Base-by-base conservation (phyloP, 2,329 filamentous ascomycete genomes). In the Fusarium odoratissimum region DNA sequence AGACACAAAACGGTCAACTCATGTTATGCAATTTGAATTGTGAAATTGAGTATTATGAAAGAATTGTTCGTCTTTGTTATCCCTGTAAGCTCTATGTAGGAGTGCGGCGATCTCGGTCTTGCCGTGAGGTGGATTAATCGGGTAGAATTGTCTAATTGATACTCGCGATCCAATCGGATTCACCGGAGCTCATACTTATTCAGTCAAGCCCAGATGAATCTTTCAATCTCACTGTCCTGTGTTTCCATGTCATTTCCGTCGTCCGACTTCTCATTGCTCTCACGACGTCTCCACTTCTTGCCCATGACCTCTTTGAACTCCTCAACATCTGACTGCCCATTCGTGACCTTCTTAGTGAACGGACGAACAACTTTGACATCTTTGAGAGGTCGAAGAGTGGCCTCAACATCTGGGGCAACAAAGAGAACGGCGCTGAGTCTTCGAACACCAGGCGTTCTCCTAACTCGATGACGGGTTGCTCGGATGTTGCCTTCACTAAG, bases 281-380 rank as follows among this genome's bases (percentile, higher is more conserved):
- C 63, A 13, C 40, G 33, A 5, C 31, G 49, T n/a, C 49, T 44
- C 49, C 58, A 62, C 25, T 51, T 66, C 42, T 63, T 65, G 2
- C 44, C 49, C 49, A 56, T 49, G 12, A 51, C 58, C 10, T 45
- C 45, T 12, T 58, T 67, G 31, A 52, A 44, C 45, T 31, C 48
- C 1, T 45, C 38, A 31, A 48, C 28, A 19, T 59, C 25, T 5
- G 52, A 25, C 8, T 41, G 38, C 17, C 45, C 38, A 35, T 19
- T 25, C 28, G 38, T 54, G 33, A 46, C 35, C 2, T 33, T 38
- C n/a, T 51, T 41, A 3, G 59, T 40, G 7, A 64, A 45, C 0
- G 30, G 16, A 1, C 30, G 11, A 1, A 28, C 23, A 25, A 49
- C 1, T 2, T 30, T 25, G 17, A 48, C 28, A 31, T 30, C 11